Evolutionary conservation across 2,329 filamentous ascomycete species (phyloP).

Genomic region (Aspergillus neoniger): DNA sequence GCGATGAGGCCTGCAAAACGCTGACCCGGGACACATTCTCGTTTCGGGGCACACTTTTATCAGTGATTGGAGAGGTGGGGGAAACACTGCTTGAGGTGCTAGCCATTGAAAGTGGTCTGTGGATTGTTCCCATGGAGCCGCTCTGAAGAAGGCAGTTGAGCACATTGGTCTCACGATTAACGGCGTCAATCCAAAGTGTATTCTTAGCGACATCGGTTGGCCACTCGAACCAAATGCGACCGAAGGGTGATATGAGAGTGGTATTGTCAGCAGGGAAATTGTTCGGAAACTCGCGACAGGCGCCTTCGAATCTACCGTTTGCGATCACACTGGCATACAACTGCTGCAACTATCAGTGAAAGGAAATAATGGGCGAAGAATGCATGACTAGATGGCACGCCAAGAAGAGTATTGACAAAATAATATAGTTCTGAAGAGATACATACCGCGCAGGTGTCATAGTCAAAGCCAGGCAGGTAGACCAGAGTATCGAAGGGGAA

Average conservation of each 20-base stretch:
- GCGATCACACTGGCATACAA: constrained; percentile 30
- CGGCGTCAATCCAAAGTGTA: constrained; percentile 25
- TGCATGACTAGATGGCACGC: not conserved
- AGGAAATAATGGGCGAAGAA: too few relatives aligned
- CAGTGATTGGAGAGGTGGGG: constrained; percentile 4
- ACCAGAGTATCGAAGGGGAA: constrained; percentile 46
- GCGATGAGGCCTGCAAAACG: constrained; percentile 13
- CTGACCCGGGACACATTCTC: constrained; percentile 10
- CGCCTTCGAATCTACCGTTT: constrained; percentile 16
- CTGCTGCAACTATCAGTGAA: constrained; percentile 16
- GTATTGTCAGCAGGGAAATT: constrained; percentile 20
- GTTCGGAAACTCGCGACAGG: constrained; percentile 20
- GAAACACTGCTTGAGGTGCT: constrained; percentile 1
- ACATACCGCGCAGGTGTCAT: constrained; percentile 32
- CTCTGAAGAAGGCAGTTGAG: constrained; percentile 24
- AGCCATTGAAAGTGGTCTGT: constrained; percentile 1
- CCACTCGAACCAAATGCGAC: constrained; percentile 34
- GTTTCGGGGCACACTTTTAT: constrained; percentile 4
- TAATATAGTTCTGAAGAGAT: too few relatives aligned
- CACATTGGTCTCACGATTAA: constrained; percentile 25
- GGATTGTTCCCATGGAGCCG: constrained; percentile 21
- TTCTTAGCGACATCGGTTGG: constrained; percentile 16
- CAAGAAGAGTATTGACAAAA: not conserved
- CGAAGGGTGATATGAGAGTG: constrained; percentile 29
- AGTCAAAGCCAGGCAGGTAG: constrained; percentile 25